Percentiles rank a stretch among this genome's conserved stretches.
phyloP scores from a whole-genome alignment of 768 basidiomycete species.

The Xerocomellus dryophilus region DNA sequence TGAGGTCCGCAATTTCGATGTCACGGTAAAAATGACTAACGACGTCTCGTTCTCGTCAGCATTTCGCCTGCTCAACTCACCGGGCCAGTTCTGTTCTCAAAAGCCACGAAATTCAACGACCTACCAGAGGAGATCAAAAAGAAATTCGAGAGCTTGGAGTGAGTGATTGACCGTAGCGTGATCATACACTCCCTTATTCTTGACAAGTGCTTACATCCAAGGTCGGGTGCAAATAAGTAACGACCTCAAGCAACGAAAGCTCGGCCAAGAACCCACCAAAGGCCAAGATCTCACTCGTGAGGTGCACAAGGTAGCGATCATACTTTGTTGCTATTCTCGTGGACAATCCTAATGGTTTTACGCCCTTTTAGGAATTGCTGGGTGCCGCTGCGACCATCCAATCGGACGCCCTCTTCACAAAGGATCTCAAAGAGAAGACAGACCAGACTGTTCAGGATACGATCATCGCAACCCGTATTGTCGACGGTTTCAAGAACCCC shows the following conservation, averaged over 20 bases:
- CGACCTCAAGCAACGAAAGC: conserved; percentile 70
- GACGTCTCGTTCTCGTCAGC: conserved; percentile 10
- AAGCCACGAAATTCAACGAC: conserved; percentile 78
- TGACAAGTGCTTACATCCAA: conserved; percentile 62
- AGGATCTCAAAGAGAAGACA: conserved; percentile 70
- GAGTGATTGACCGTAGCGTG: conserved; percentile 19
- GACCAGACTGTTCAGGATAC: conserved; percentile 80
- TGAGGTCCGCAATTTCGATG: conserved; percentile 24
- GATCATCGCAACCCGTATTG: conserved; percentile 69
- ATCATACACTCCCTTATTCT: conserved; percentile 4
- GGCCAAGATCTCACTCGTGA: conserved; percentile 65
- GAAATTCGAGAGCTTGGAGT: conserved; percentile 72
- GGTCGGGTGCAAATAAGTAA: conserved; percentile 78
- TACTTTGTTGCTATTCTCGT: not conserved
- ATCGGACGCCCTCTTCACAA: conserved; percentile 61
- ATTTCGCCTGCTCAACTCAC: conserved; percentile 30
- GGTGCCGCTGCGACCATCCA: conserved; percentile 60
- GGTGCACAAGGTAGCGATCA: conserved; percentile 56
- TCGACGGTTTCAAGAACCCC: conserved; percentile 76
- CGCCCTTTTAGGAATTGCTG: conserved; percentile 55
- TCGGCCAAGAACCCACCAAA: conserved; percentile 71
- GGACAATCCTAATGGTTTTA: not conserved
- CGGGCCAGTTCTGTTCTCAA: conserved; percentile 35
- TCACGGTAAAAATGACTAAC: not conserved
- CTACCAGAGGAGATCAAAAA: conserved; percentile 66